phyloP scores from a whole-genome alignment of 2,329 filamentous ascomycete genomes.

The Colletotrichum simmondsii region DNA sequence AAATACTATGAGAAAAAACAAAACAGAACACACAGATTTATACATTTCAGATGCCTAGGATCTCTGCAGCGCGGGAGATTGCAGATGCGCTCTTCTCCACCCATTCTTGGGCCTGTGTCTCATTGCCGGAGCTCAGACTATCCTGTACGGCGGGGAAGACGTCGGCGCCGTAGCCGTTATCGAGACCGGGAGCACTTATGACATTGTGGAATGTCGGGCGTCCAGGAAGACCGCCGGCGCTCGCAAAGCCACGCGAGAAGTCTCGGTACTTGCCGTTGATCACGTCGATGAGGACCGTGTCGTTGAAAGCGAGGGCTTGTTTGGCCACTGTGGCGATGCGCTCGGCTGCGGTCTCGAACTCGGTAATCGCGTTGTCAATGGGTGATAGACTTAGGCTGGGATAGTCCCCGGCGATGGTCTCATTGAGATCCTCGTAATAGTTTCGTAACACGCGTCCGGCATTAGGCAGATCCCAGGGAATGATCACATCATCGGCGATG shows the following conservation, averaged over 20 bases:
- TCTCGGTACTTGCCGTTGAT: conserved; percentile 28
- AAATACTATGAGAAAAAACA: neutral
- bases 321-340: conserved; percentile 20
- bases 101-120: conserved; percentile 6
- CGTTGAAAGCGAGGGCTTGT: conserved; percentile 18
- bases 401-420: conserved; percentile 4
- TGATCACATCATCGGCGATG: conserved; percentile 24
- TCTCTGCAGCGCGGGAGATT: conserved; percentile 14
- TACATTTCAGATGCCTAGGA: neutral
- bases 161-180: conserved; percentile 25
- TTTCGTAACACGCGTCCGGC: conserved; percentile 24
- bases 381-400: conserved; percentile 13
- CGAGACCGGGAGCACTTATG: conserved; percentile 17
- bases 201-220: conserved; percentile 27
- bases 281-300: conserved; percentile 13
- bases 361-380: conserved; percentile 10
- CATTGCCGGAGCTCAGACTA: conserved; percentile 12
- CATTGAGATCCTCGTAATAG: conserved; percentile 24
- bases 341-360: conserved; percentile 15
- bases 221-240: conserved; percentile 17
- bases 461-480: conserved; percentile 29
- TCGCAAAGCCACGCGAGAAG: conserved; percentile 28
- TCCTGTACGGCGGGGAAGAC: conserved; percentile 27
- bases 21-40: neutral
- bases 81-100: conserved; percentile 23